Base-by-base conservation (phyloP, 176 grass and related monocot genomes). In the Cenchrus fungigraminus region DNA sequence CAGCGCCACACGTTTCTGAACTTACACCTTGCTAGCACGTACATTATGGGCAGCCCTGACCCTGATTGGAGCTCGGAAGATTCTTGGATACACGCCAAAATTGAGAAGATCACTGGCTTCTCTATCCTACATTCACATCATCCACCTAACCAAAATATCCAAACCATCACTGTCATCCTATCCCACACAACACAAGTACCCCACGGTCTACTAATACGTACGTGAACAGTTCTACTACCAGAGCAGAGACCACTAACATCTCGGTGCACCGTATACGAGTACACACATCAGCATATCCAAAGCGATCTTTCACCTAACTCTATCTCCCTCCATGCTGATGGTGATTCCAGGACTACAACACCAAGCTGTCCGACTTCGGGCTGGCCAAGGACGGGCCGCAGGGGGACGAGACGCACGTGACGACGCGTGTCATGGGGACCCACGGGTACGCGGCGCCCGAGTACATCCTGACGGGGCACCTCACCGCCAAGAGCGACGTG, bases 391-490 rank as follows among this genome's bases (percentile, higher is more conserved):
- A 98, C 4, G 95, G 92, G 1, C 95, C 95, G 0, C 74, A 98
- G 53, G 95, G 91, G 0, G 95, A 98, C 31, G 85, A 88, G n/a
- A 98, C 92, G 9, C 93, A 95, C 0, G 91, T 98, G 82, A 93
- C 92, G 16, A 98, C 95, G 2, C 95, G 95, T 50, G 91, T 98
- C 53, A 98, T 98, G 95, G 95, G 95, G 4, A 98, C 95, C 0
- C 87, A 91, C 0, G 95, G 95, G 28, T 98, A 98, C 12, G 92
- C 95, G 0, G 95, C 95, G 0, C 95, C 95, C 0, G 95, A 98
- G 82, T 98, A 98, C 50, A 88, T 98, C 79, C 90, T 95, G 85
- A 98, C 95, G 0, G 95, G 95, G 0, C 95, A 98, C 55, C 89
- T 98, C 2, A 98, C 95, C 0, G 78, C 92, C 12, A 97, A 92